Evolutionary conservation across 1,284 basidiomycete genomes (phyloP), one percentile per base, ranked within the genome.

Genomic region (Ganoderma lucidum): DNA sequence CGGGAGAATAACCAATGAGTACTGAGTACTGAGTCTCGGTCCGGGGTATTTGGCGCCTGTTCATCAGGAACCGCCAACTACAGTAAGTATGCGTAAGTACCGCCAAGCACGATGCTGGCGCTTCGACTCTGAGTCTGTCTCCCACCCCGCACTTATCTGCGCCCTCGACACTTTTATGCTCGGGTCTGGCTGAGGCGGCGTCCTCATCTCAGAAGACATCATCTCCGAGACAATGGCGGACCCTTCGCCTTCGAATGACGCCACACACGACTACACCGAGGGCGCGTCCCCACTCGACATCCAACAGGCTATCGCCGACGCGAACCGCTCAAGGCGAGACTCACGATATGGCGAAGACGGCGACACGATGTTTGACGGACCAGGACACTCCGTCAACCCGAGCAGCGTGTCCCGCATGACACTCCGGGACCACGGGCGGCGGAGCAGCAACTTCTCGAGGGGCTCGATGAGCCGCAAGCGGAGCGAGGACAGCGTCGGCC

Each of bases 351-450:
- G 85, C 35, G 87, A 86, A 65, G 82, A 85, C 66, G 86, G 83
- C 64, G 86, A 86, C 65, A 82, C 90, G 28, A 88, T 93, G 83
- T 95, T 94, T 76, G 90, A 91, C 75, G 93, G 93, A 0, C 93
- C 93, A 2, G 88, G 89, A 1, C 89, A 92, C 76, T 82, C 82
- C 42, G 88, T 86, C 37, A 89, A 93, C 71, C 93, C 93, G 0
- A 93, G 90, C 77, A 93, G 92, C 75, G 86, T 90, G 10, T 93
- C 93, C 9, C 85, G 90, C 67, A 94, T 95, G 93, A 88, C 90
- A 23, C 83, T 90, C 65, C 81, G 87, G 45, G 88, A 88, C 64
- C 79, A 84, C 14, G 81, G 84, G 6, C 79, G 75, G 14, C 79
- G 90, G 70, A 86, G 86, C 74, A 92, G 90, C 75, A 86, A 85